Conservation (phyloP, 78 protist genomes). For the Polysphondylium violaceum region DNA sequence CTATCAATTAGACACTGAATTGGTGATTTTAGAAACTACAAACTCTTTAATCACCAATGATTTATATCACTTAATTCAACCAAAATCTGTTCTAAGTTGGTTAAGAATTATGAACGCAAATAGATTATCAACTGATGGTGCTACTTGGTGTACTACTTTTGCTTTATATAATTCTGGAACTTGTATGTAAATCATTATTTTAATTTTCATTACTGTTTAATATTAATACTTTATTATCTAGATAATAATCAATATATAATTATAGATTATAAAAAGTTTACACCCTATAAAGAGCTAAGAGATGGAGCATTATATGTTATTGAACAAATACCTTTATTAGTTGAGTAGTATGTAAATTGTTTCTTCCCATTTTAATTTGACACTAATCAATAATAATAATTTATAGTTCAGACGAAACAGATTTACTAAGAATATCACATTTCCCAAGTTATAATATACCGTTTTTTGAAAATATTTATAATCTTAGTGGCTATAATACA, state of each 20-base stretch:
- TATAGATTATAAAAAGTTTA: slow-evolving; percentile 84
- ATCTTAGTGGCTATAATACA: slow-evolving; percentile 80
- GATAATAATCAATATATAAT: slow-evolving; percentile 91
- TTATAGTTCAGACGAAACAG: slow-evolving; percentile 52
- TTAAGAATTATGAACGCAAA: slow-evolving; percentile 42
- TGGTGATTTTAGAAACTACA: slow-evolving; percentile 88
- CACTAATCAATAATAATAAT: not conserved
- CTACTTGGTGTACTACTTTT: slow-evolving; percentile 58
- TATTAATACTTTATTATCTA: no score
- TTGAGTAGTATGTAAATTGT: slow-evolving; percentile 1
- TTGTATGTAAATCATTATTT: no score
- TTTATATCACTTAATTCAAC: slow-evolving; percentile 57
- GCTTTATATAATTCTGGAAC: slow-evolving; percentile 85
- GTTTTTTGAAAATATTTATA: slow-evolving; percentile 79
- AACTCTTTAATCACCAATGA: slow-evolving; percentile 48
- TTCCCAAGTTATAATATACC: slow-evolving; percentile 92
- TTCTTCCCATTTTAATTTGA: not conserved
- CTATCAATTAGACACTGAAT: slow-evolving; percentile 62
- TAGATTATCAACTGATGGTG: slow-evolving; percentile 35
- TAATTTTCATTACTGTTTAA: no score
- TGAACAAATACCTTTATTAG: slow-evolving; percentile 93
- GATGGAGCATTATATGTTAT: slow-evolving; percentile 85
- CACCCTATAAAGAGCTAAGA: slow-evolving; percentile 65
- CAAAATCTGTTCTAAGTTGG: slow-evolving; percentile 83
- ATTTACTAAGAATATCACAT: slow-evolving; percentile 67